Percentiles rank a stretch among this genome's conserved stretches.
Conservation (phyloP, 2,329 filamentous ascomycete genomes). For the Aspergillus quadrilineatus region DNA sequence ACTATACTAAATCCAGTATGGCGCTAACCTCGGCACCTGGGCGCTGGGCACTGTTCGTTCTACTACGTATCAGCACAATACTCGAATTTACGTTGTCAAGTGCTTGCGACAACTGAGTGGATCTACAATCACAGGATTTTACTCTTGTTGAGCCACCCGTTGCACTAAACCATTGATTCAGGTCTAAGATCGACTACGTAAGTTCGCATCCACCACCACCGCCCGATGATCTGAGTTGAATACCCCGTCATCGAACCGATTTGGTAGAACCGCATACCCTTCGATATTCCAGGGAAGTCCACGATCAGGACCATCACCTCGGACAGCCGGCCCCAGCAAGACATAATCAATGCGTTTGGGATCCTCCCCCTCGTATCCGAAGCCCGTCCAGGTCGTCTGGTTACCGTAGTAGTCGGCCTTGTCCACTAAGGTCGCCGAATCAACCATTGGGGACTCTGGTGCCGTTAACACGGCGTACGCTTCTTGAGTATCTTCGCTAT, state of each 20-base stretch:
- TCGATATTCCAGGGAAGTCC: constrained; percentile 42
- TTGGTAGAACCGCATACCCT: constrained; percentile 54
- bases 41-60: too few species aligned
- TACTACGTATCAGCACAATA: too few species aligned
- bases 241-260: constrained; percentile 56
- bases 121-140: background rate
- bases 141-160: background rate
- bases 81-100: background rate
- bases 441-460: constrained; percentile 34
- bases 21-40: too few species aligned
- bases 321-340: constrained; percentile 40
- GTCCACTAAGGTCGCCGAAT: constrained; percentile 40
- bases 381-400: constrained; percentile 55
- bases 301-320: constrained; percentile 4
- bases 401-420: constrained; percentile 49
- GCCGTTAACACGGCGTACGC: constrained; percentile 54
- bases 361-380: constrained; percentile 43
- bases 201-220: constrained; percentile 53
- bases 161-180: background rate
- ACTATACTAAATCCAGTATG: constrained; percentile 1
- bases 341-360: constrained; percentile 54
- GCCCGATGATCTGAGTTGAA: constrained; percentile 58
- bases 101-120: background rate
- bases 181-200: constrained; percentile 15
- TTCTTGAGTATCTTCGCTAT: constrained; percentile 52